A percentile compares a stretch with the other conserved stretches of the same genome.
Evolutionary conservation across 208 protist genomes (phyloP).

Genomic region (Trypanosoma vivax): DNA sequence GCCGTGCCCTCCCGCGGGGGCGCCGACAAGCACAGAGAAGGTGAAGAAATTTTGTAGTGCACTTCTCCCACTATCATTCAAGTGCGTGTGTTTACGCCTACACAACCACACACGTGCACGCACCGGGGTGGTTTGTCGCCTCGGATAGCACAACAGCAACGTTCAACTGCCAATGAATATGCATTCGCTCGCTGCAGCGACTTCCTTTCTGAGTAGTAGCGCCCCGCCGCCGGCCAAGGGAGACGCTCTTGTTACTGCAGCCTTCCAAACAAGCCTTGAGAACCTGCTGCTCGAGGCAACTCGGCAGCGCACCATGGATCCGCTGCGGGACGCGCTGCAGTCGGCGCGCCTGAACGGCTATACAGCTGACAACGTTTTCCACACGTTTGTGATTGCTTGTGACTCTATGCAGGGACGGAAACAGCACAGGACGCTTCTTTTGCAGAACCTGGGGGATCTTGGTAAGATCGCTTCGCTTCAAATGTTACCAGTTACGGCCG

Average conservation of each 20-base stretch:
- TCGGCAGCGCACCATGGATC: slow-evolving; percentile 30
- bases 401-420: slow-evolving; percentile 19
- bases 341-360: slow-evolving; percentile 34
- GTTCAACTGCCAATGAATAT: no score
- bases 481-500: slow-evolving; percentile 41
- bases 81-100: no score
- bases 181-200: no score
- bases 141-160: no score
- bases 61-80: no score
- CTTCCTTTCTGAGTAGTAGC: not conserved
- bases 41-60: no score
- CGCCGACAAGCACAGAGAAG: no score
- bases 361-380: slow-evolving; percentile 36
- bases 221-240: not conserved
- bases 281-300: slow-evolving; percentile 43
- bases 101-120: no score
- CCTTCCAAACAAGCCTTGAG: slow-evolving; percentile 48
- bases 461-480: slow-evolving; percentile 60
- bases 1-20: no score
- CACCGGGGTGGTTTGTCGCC: no score
- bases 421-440: slow-evolving; percentile 28
- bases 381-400: slow-evolving; percentile 56
- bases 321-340: slow-evolving; percentile 49
- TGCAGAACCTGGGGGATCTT: slow-evolving; percentile 60
- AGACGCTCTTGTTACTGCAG: slow-evolving; percentile 10